Base-by-base conservation (phyloP, 2,329 filamentous ascomycete genomes). In the Fusarium proliferatum region DNA sequence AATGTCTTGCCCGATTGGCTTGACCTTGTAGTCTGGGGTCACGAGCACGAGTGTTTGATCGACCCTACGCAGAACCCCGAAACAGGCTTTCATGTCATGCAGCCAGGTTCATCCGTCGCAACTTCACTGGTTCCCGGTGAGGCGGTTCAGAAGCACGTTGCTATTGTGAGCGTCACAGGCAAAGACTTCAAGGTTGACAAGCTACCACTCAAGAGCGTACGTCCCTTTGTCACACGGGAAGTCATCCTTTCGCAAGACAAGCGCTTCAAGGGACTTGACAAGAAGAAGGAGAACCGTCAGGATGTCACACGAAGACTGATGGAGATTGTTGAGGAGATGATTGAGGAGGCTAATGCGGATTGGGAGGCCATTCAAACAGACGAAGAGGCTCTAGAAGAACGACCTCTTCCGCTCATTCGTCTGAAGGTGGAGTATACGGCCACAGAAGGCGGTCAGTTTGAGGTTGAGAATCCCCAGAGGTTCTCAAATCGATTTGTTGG, bases 31-130 rank as follows among this genome's bases (percentile, higher is more conserved):
- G 89, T 99, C 57, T 99, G 96, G 96, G 96, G 96, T 6, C 96
- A 99, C 78, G 96, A 99, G 82, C 96, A 99, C 79, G 96, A 99
- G 81, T 99, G 96, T 79, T 81, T 96, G 12, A 97, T 99, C 72
- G 91, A 97, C 49, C 96, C 96, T 1, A 85, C 86, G 3, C 86
- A 91, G 52, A 99, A 98, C 77, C 90, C 93, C 0, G 94, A 97
- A 78, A 97, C 92, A 53, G 93, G 92, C 1, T 99, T 99, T 76
- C 91, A 96, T 76, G 96, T 99, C 72, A 98, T 99, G 90, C 96
- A 99, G 78, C 96, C 96, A 2, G 96, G 96, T 1, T 99, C 96
- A 0, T 98, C 96, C 0, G 93, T 99, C 1, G 96, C 96, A 2
- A 99, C 96, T 3, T 98, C 96, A 1, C 86, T 99, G 0, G 91